Evolutionary conservation across 2,329 filamentous ascomycete species (phyloP).

Genomic region (Zasmidium cellare): DNA sequence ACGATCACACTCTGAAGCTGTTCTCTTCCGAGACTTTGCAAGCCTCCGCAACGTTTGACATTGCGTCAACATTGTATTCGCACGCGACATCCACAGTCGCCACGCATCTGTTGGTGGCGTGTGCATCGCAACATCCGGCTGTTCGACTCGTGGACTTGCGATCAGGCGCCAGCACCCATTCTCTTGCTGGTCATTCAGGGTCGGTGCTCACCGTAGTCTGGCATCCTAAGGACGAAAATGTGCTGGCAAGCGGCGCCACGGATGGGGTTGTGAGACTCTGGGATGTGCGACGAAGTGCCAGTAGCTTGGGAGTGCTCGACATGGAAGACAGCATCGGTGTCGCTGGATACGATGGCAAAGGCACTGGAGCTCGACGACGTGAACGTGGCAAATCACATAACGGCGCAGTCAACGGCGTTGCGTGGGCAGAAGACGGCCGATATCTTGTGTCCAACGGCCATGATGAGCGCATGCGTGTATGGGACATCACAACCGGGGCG

Average conservation of each 20-base stretch:
- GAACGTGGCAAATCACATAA: conserved; percentile 63
- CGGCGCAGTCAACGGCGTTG: conserved; percentile 79
- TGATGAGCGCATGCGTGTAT: conserved; percentile 81
- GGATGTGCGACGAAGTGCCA: conserved; percentile 79
- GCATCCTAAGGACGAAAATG: conserved; percentile 77
- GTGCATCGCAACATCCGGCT: conserved; percentile 80
- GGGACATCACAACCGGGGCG: conserved; percentile 76
- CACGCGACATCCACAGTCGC: conserved; percentile 76
- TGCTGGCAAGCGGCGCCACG: conserved; percentile 79
- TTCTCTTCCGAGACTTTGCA: conserved; percentile 66
- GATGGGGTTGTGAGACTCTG: conserved; percentile 84
- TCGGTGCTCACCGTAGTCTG: conserved; percentile 67
- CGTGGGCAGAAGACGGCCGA: conserved; percentile 78
- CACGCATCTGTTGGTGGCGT: conserved; percentile 76
- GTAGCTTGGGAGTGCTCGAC: conserved; percentile 74
- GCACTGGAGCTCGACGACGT: conserved; percentile 44
- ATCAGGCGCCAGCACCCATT: conserved; percentile 67
- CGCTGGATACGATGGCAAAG: conserved; percentile 46
- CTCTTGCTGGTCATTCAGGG: conserved; percentile 50
- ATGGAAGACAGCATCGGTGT: conserved; percentile 79
- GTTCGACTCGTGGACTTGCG: conserved; percentile 84
- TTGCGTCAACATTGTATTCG: conserved; percentile 69
- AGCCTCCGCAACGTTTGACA: conserved; percentile 65
- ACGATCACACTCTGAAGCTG: conserved; percentile 74
- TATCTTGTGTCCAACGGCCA: conserved; percentile 79